These are phyloP conservation scores for Zychaea mexicana DNA, from an alignment of 371 early-diverging fungal genomes.

Conservation along the genomic window DNA sequence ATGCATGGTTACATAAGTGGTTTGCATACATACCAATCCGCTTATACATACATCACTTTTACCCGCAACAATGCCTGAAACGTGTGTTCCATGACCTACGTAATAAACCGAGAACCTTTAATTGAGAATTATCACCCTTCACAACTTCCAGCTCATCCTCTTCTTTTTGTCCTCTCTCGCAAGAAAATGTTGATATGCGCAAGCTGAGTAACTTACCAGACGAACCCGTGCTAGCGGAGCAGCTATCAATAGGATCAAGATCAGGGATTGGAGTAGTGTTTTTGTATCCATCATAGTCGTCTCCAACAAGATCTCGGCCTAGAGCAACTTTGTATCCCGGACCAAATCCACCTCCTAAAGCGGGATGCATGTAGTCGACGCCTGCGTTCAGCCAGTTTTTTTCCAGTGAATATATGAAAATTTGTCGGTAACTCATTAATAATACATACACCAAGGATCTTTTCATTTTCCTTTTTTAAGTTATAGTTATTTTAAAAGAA, in stretches of 20 bases:
- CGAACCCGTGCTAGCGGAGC: conserved; percentile 38
- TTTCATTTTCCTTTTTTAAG: background rate
- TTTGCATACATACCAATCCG: background rate
- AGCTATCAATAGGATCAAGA: conserved; percentile 43
- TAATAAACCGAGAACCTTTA: background rate
- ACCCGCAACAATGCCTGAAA: conserved; percentile 74
- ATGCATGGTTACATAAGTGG: background rate
- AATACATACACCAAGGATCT: background rate
- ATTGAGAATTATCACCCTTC: too few relatives aligned
- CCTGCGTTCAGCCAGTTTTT: conserved; percentile 29
- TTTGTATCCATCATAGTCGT: conserved; percentile 17
- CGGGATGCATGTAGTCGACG: conserved; percentile 69
- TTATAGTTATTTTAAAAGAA: background rate
- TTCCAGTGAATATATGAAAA: conserved; percentile 33
- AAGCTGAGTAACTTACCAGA: conserved; percentile 15
- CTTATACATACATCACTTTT: conserved; percentile 27
- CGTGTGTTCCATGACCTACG: conserved; percentile 66
- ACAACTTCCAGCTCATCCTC: too few relatives aligned
- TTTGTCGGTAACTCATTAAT: too few relatives aligned
- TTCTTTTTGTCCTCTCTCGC: too few relatives aligned
- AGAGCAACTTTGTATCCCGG: conserved; percentile 52
- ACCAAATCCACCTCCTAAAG: conserved; percentile 74
- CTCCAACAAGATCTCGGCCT: conserved; percentile 67
- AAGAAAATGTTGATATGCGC: too few relatives aligned
- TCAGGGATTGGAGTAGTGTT: background rate